These are phyloP conservation scores for Beauveria rudraprayagi DNA, from an alignment of 2,329 filamentous ascomycete genomes.

Conservation along the genomic window DNA sequence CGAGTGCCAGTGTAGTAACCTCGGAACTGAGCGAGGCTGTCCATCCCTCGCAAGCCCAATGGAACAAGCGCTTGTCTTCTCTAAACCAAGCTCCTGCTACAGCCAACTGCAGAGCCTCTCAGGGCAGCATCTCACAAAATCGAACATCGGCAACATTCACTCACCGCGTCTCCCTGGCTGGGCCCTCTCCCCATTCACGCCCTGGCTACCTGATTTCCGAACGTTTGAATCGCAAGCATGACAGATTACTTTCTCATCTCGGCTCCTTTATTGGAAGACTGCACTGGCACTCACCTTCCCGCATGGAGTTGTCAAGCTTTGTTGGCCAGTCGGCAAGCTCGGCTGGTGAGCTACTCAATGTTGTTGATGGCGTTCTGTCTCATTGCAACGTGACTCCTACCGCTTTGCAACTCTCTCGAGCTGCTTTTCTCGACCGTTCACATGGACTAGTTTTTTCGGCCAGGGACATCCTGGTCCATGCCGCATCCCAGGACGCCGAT, in stretches of 20 bases:
- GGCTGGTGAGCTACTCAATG: conserved; percentile 67
- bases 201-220: conserved; percentile 75
- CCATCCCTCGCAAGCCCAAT: conserved; percentile 26
- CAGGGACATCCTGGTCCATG: conserved; percentile 65
- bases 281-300: conserved; percentile 86
- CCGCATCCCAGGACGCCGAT: conserved; percentile 63
- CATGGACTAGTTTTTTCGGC: conserved; percentile 74
- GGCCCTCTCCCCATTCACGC: conserved; percentile 52
- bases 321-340: conserved; percentile 79
- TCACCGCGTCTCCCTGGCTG: conserved; percentile 71
- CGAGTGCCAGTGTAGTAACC: conserved; percentile 25
- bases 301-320: conserved; percentile 70
- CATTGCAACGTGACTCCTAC: conserved; percentile 64
- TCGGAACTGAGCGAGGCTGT: conserved; percentile 29
- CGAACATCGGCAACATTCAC: conserved; percentile 49
- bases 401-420: conserved; percentile 59
- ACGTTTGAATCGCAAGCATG: conserved; percentile 70
- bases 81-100: conserved; percentile 24
- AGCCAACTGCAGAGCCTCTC: conserved; percentile 26
- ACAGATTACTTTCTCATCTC: conserved; percentile 81
- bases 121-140: conserved; percentile 31
- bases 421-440: conserved; percentile 71
- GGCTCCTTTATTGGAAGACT: conserved; percentile 87
- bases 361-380: conserved; percentile 75
- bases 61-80: conserved; percentile 41